Conservation (phyloP, 2,329 filamentous ascomycete species). For the Ophiostoma australiae region DNA sequence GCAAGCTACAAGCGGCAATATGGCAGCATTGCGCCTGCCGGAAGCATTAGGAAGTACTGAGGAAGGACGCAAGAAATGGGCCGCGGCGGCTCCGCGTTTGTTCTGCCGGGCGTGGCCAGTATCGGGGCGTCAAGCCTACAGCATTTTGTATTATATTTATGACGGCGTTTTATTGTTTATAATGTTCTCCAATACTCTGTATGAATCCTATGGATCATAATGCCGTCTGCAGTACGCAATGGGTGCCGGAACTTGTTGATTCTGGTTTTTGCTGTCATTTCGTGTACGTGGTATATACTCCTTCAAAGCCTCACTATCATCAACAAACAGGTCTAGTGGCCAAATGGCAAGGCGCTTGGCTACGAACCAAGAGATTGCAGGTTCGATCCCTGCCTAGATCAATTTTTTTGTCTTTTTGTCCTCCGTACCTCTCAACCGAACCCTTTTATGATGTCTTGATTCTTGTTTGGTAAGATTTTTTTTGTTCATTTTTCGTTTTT, state of each 20-base stretch:
- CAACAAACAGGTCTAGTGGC: constrained; percentile 29
- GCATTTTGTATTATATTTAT: constrained; percentile 17
- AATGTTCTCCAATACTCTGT: constrained; percentile 1
- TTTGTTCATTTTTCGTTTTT: not conserved
- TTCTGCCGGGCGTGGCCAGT: not conserved
- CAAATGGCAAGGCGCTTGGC: constrained; percentile 37
- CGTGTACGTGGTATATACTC: no score
- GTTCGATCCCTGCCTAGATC: constrained; percentile 37
- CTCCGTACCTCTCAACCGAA: no score
- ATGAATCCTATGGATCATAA: not conserved
- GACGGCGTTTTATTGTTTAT: constrained; percentile 17
- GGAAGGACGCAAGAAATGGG: not conserved
- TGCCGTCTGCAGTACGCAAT: not conserved
- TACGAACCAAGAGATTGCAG: constrained; percentile 39
- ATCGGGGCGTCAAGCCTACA: not conserved
- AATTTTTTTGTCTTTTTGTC: constrained; percentile 8
- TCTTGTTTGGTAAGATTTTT: not conserved
- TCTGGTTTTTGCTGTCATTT: no score
- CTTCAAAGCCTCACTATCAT: no score
- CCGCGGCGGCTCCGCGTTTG: not conserved
- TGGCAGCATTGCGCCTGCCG: not conserved
- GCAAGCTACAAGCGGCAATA: not conserved
- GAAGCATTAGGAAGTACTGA: not conserved
- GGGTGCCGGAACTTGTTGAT: no score
- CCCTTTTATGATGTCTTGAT: no score